phyloP scores from a whole-genome alignment of 2,329 filamentous ascomycete species.

The Saccharata proteae region DNA sequence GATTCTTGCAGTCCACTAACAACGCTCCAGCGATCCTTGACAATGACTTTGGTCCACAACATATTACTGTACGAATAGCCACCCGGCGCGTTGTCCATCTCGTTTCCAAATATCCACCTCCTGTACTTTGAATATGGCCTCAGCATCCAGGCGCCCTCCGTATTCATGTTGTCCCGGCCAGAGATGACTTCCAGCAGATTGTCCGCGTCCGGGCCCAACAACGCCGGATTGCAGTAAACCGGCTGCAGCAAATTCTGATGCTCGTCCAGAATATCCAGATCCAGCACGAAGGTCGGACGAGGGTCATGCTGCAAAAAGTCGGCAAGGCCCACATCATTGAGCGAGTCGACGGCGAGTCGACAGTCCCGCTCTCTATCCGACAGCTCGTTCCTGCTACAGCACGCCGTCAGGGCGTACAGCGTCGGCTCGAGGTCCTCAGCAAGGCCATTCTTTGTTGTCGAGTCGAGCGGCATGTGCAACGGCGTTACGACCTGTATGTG shows the following conservation, averaged over 20 bases:
- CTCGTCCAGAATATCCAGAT: conserved; percentile 10
- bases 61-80: conserved; percentile 15
- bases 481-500: too few species aligned
- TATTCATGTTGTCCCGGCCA: conserved; percentile 10
- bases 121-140: conserved; percentile 16
- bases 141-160: conserved; percentile 11
- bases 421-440: too few species aligned
- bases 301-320: conserved; percentile 15
- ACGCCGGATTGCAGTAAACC: conserved; percentile 16
- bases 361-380: too few species aligned
- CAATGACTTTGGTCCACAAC: conserved; percentile 16
- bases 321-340: conserved; percentile 12
- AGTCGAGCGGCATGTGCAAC: too few species aligned
- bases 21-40: conserved; percentile 16
- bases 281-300: conserved; percentile 16
- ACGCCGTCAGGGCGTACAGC: too few species aligned
- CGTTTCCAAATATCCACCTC: conserved; percentile 14
- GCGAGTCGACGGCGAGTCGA: conserved; percentile 2
- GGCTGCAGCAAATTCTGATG: conserved; percentile 3
- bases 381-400: too few species aligned
- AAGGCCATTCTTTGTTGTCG: too few species aligned
- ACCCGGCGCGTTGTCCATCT: conserved; percentile 9
- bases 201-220: conserved; percentile 9
- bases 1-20: conserved; percentile 16
- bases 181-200: conserved; percentile 13